These are phyloP conservation scores for Magnusiomyces fungicola DNA, from an alignment of 1,139 yeast genomes.

Conservation along the genomic window DNA sequence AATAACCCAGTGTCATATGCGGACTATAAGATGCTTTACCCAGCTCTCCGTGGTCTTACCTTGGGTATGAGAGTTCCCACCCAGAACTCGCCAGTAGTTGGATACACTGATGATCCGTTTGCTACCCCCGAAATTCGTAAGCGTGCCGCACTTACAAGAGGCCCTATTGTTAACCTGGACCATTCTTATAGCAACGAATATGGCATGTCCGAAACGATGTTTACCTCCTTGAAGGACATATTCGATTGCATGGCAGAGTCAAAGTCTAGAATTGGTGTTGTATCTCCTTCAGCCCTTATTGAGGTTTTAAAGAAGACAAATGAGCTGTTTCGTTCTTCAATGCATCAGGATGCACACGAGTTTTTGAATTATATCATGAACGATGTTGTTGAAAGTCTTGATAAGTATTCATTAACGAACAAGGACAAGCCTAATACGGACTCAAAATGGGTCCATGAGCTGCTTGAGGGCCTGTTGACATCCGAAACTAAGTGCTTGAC, in stretches of 20 bases:
- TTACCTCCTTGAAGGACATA: slow-evolving; percentile 72
- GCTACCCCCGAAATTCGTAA: slow-evolving; percentile 73
- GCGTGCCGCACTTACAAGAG: slow-evolving; percentile 67
- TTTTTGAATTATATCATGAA: slow-evolving; percentile 81
- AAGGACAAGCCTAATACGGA: neutral
- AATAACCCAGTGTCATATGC: slow-evolving; percentile 6
- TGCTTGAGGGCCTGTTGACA: slow-evolving; percentile 80
- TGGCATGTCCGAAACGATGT: slow-evolving; percentile 48
- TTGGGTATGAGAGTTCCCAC: slow-evolving; percentile 32
- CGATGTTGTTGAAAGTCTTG: slow-evolving; percentile 67
- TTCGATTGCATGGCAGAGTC: slow-evolving; percentile 80
- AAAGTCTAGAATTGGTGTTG: slow-evolving; percentile 65
- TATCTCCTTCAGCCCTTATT: slow-evolving; percentile 70
- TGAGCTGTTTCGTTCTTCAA: slow-evolving; percentile 74
- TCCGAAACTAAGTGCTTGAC: slow-evolving; percentile 85
- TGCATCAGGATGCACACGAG: slow-evolving; percentile 99
- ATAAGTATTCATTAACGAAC: slow-evolving; percentile 21
- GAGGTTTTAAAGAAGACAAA: slow-evolving; percentile 74
- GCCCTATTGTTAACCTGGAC: slow-evolving; percentile 81
- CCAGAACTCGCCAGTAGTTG: slow-evolving; percentile 41
- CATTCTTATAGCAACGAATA: slow-evolving; percentile 45
- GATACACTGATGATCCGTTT: slow-evolving; percentile 42
- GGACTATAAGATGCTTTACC: slow-evolving; percentile 13
- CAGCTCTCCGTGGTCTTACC: slow-evolving; percentile 28
- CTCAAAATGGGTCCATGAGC: slow-evolving; percentile 53